Evolutionary conservation across 306 rosid genomes (phyloP), one percentile per base, ranked within the genome.

Genomic region (Trifolium repens): DNA sequence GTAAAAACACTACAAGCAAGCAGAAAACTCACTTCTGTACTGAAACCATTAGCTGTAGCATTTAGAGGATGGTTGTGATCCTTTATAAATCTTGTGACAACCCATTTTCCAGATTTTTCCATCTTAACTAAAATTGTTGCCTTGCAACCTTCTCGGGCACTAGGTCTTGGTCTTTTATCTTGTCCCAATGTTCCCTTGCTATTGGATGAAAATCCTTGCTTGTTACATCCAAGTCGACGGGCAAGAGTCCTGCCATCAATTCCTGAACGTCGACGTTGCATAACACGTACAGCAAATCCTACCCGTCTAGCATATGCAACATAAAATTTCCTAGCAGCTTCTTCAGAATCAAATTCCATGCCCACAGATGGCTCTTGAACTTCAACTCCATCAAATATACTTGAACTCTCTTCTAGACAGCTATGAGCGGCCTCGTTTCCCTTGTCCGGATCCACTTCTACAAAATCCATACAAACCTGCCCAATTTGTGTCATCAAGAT

Each of bases 111-210:
- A 54, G 91, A 85, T 75, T 88, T 94, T 77, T 94, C 98, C 85
- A 91, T 78, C 90, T 91, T 94, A 57, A 94, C 91, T 87, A 91
- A 84, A 73, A 94, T 89, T 64, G 98, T 94, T 24, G 96, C 98
- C 61, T 88, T 90, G 88, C 97, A 94, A 71, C 98, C 98, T 84
- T 94, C 97, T 53, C 98, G 96, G 57, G 96, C 94, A 80, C 97
- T 94, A 37, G 92, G 83, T 71, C 91, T 85, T 16, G 90, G 87
- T 84, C 78, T 91, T 80, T 91, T 91, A 37, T 87, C 97, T 8
- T 73, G 72, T 68, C 94, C 96, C 65, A 71, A 52, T 42, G 74
- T 54, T 8, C 88, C 90, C 81, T 74, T 87, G 15, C 74, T 88
- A 76, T 84, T 88, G 37, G 97, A 96, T 67, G 98, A 88, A 84